Evolutionary conservation across 441 rosid species (phyloP).

Genomic region (Pelargonium myrrhifolium): DNA sequence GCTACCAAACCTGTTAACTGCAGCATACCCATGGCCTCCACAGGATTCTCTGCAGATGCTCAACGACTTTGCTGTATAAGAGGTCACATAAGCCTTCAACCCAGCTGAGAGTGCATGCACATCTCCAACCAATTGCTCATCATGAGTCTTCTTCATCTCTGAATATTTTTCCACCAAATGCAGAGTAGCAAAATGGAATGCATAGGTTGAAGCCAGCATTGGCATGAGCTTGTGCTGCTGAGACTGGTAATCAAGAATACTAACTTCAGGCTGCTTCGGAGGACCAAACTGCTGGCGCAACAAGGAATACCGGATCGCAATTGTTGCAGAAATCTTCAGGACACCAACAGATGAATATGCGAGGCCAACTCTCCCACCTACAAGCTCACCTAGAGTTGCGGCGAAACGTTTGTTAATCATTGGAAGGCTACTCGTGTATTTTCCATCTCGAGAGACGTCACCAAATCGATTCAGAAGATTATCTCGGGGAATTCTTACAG

Average conservation of each 20-base stretch:
- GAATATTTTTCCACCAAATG: conserved; percentile 73
- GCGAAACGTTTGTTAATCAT: conserved; percentile 87
- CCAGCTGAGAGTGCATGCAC: conserved; percentile 95
- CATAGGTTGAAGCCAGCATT: conserved; percentile 90
- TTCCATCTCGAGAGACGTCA: conserved; percentile 86
- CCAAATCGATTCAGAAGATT: conserved; percentile 96
- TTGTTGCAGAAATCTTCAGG: conserved; percentile 69
- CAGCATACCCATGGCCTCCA: conserved; percentile 99
- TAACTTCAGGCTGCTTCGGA: conserved; percentile 89
- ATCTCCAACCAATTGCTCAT: conserved; percentile 73
- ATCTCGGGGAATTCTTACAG: conserved; percentile 89
- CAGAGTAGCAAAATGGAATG: conserved; percentile 73
- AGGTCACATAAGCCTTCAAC: conserved; percentile 84
- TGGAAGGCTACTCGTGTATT: conserved; percentile 83
- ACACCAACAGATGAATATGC: conserved; percentile 87
- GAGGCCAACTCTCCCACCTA: conserved; percentile 89
- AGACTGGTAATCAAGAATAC: conserved; percentile 96
- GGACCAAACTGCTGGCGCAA: conserved; percentile 96
- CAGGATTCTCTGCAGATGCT: conserved; percentile 92
- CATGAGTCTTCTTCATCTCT: conserved; percentile 81
- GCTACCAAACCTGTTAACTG: conserved; percentile 89
- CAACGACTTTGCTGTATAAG: conserved; percentile 80
- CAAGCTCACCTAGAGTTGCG: conserved; percentile 94
- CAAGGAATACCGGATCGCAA: conserved; percentile 82
- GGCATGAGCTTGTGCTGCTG: conserved; percentile 99